Percentiles rank a stretch among this genome's conserved stretches.
Evolutionary conservation across 1,284 basidiomycete species (phyloP).

Genomic region (Paramarasmius palmivorus): DNA sequence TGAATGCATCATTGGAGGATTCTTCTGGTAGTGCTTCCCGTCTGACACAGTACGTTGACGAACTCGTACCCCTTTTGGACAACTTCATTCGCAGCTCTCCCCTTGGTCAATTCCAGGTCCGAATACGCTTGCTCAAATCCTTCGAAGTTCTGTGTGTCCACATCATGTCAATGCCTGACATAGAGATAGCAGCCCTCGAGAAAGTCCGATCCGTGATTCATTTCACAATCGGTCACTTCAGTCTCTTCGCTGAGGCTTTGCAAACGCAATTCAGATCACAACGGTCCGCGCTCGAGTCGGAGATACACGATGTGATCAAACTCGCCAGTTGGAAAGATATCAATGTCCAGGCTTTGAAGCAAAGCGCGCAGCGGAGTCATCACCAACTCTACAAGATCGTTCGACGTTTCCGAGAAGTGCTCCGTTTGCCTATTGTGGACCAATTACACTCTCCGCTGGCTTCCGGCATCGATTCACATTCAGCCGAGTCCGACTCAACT

Average conservation of each 20-base stretch:
- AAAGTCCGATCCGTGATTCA: constrained; percentile 65
- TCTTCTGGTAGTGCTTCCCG: constrained; percentile 29
- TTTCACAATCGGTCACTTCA: constrained; percentile 69
- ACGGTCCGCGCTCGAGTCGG: constrained; percentile 72
- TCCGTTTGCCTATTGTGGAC: constrained; percentile 70
- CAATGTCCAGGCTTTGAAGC: constrained; percentile 92
- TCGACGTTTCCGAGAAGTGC: constrained; percentile 88
- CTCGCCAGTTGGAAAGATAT: constrained; percentile 98
- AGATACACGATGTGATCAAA: constrained; percentile 86
- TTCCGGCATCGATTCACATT: constrained; percentile 34
- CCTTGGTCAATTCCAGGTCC: constrained; percentile 78
- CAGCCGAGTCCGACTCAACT: neutral
- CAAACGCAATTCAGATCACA: constrained; percentile 56
- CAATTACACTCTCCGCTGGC: constrained; percentile 41
- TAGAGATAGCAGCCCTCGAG: constrained; percentile 33
- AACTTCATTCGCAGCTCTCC: constrained; percentile 80
- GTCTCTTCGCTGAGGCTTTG: constrained; percentile 60
- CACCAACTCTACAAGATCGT: constrained; percentile 90
- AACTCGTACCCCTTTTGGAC: constrained; percentile 80
- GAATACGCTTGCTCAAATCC: constrained; percentile 71
- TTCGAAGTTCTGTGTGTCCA: constrained; percentile 58
- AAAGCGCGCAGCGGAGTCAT: constrained; percentile 91
- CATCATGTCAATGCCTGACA: constrained; percentile 27
- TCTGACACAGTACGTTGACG: constrained; percentile 60
- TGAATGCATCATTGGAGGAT: constrained; percentile 46